These are phyloP conservation scores for Gossypium longicalyx DNA, from an alignment of 345 rosid genomes.

Conservation along the genomic window DNA sequence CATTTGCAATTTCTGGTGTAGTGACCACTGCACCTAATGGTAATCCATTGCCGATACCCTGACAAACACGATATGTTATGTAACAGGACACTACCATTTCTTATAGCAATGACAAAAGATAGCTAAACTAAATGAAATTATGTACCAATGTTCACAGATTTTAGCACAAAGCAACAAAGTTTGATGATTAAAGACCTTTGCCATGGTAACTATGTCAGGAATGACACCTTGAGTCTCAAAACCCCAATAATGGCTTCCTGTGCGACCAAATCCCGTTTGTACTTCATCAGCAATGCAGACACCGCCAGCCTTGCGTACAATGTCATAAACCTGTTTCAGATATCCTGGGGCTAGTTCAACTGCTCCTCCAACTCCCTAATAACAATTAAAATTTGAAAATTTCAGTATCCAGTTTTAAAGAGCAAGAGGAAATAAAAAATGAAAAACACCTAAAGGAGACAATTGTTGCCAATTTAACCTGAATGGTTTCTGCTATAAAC, in stretches of 20 bases:
- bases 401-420: neutral
- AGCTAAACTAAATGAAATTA: neutral
- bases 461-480: conserved; percentile 36
- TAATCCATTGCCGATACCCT: conserved; percentile 96
- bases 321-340: conserved; percentile 70
- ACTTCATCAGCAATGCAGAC: conserved; percentile 96
- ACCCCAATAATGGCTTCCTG: conserved; percentile 95
- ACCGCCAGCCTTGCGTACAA: conserved; percentile 80
- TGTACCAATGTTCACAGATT: neutral
- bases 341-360: conserved; percentile 96
- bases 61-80: conserved; percentile 11
- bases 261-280: conserved; percentile 91
- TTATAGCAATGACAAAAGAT: neutral
- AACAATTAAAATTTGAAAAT: conserved; percentile 10
- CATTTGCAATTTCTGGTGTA: conserved; percentile 91
- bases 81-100: conserved; percentile 3
- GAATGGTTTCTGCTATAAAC: conserved; percentile 88
- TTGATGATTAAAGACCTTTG: conserved; percentile 53
- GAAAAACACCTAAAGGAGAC: conserved; percentile 9
- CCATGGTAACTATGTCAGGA: conserved; percentile 97
- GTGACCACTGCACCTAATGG: conserved; percentile 96
- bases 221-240: conserved; percentile 86
- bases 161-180: neutral
- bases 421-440: neutral
- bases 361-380: conserved; percentile 90